Conservation (phyloP, 139 green algal genomes). For the Tetraselmis striata region DNA sequence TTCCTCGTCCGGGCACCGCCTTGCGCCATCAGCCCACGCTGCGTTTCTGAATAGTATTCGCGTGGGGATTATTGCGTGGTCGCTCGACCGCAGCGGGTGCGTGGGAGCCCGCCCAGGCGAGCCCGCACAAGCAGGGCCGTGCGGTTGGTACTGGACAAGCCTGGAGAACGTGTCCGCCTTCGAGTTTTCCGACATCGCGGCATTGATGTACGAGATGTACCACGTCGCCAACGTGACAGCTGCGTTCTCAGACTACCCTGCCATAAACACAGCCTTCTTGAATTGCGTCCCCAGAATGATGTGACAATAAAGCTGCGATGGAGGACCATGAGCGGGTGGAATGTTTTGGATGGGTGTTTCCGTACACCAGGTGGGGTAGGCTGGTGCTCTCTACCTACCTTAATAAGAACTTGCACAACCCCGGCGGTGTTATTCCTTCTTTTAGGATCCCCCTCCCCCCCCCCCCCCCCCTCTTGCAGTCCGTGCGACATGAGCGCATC, state of each 20-base stretch:
- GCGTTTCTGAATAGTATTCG: background rate
- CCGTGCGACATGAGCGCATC: no score
- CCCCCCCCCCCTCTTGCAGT: no score
- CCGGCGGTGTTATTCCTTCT: no score
- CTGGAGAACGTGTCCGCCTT: background rate
- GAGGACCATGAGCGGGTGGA: no score
- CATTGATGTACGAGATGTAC: background rate
- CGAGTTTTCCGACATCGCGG: background rate
- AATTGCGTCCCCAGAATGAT: background rate
- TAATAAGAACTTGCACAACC: no score
- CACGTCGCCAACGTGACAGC: background rate
- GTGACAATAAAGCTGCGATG: no score
- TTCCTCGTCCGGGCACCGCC: background rate
- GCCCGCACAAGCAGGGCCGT: background rate
- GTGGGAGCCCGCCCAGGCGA: no score
- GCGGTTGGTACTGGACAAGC: background rate
- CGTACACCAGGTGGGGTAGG: no score
- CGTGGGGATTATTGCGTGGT: background rate
- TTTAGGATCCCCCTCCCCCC: no score
- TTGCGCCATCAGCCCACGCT: background rate
- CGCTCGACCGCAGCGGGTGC: background rate
- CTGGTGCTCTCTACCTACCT: no score
- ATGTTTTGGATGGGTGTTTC: no score
- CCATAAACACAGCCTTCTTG: background rate
- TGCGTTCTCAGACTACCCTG: background rate